Conservation (phyloP, 257 asterid genomes). For the Eucommia ulmoides region DNA sequence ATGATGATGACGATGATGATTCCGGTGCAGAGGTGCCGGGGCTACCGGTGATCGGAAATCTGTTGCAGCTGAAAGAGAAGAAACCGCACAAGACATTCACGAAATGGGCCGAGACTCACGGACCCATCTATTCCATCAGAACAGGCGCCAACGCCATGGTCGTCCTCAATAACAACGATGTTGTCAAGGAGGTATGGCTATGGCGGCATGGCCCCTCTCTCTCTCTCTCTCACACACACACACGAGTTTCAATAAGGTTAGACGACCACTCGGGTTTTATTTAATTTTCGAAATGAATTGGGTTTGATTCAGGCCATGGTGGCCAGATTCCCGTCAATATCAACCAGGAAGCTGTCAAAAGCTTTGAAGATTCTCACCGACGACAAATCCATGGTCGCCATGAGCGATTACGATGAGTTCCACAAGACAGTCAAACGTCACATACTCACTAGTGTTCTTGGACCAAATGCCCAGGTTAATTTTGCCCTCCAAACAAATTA, state of each 20-base stretch:
- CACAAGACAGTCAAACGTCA: slow-evolving; percentile 41
- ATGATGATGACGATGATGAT: background rate
- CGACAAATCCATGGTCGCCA: slow-evolving; percentile 58
- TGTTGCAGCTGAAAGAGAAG: slow-evolving; percentile 77
- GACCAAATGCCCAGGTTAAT: slow-evolving; percentile 75
- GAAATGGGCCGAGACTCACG: slow-evolving; percentile 74
- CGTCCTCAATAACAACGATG: slow-evolving; percentile 52
- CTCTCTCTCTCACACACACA: no score
- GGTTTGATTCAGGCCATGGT: slow-evolving; percentile 73
- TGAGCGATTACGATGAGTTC: slow-evolving; percentile 70
- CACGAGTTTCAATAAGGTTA: no score
- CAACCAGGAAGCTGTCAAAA: slow-evolving; percentile 78
- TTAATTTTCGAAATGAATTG: no score
- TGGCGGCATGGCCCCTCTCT: no score
- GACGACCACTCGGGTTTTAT: no score
- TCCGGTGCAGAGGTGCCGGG: slow-evolving; percentile 71
- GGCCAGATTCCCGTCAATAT: slow-evolving; percentile 55
- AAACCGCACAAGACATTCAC: slow-evolving; percentile 78
- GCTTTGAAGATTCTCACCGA: slow-evolving; percentile 56
- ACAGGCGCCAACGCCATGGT: slow-evolving; percentile 56
- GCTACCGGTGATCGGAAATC: slow-evolving; percentile 62
- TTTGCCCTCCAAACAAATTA: no score
- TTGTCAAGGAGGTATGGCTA: slow-evolving; percentile 62
- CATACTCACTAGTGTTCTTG: slow-evolving; percentile 51
- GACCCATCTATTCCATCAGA: slow-evolving; percentile 67